Evolutionary conservation across 768 basidiomycete species (phyloP), one percentile per base, ranked within the genome.

Genomic region (Termitomyces sp.): DNA sequence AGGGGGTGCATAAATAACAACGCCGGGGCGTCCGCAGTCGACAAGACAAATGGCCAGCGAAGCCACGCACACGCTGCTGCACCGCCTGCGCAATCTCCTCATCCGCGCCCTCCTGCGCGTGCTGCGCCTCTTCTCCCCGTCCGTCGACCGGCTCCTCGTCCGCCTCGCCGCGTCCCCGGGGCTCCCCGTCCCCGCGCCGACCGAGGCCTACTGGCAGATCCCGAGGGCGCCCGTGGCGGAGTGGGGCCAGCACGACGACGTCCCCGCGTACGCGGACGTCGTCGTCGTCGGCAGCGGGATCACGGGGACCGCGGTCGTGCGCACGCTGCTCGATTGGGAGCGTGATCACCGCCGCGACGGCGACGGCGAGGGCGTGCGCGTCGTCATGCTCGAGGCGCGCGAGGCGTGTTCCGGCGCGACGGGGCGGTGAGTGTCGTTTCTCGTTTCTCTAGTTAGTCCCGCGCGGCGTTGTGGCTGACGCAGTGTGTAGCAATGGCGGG

Each of bases 301-400:
- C 57, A 85, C 89, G 0, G 88, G 88, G 3, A 76, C 86, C 0
- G 76, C 84, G 1, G 68, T 88, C 46, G 83, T 80, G 5, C 78
- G 82, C 60, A 77, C 79, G 9, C 59, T 87, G 24, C 72, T 90
- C 16, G 72, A 76, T 41, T 67, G 68, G 18, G 63, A 67, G 7
- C 54, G 57, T 30, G 63, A 53, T 36, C 46, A 58, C 13, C 58
- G 55, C 30, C 59, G 64, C 9, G 68, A 65, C 24, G 67, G 64
- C 30, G 58, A 81, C 14, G 70, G 73, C 38, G 68, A 65, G 26
- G 67, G 64, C 30, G 58, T 81, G 14, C 70, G 73, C 38, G 68
- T 94, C 2, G 81, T 91, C 22, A 85, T 93, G 75, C 77, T 96
- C 22, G 93, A 96, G 63, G 93, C 92, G 3, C 72, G 93, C 54